phyloP scores from a whole-genome alignment of 179 eudicot genomes.

The Silene noctiflora region DNA sequence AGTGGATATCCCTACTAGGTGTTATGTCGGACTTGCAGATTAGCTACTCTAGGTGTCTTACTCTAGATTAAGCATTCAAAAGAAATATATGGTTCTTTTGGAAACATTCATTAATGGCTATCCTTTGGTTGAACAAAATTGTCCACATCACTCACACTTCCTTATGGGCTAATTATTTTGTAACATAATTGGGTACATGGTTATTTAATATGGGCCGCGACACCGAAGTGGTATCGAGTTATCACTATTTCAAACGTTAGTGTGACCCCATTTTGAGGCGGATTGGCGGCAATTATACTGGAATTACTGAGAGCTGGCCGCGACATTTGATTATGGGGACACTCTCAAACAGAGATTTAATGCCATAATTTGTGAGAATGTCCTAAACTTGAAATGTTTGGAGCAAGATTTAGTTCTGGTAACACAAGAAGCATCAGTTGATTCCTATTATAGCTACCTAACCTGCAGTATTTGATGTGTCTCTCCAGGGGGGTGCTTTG shows the following conservation, averaged over 20 bases:
- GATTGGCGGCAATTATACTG: background rate
- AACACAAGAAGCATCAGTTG: background rate
- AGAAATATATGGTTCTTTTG: background rate
- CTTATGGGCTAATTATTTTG: too few species aligned
- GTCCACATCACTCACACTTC: too few species aligned
- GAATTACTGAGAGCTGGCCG: background rate
- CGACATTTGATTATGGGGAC: background rate
- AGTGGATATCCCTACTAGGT: background rate
- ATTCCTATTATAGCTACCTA: background rate
- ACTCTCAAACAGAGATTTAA: background rate
- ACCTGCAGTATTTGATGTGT: constrained; percentile 16
- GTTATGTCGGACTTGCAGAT: background rate
- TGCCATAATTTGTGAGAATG: background rate
- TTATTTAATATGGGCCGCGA: background rate
- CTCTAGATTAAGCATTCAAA: background rate
- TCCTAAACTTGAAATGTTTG: background rate
- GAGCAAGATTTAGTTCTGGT: background rate
- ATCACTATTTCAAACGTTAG: background rate
- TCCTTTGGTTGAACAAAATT: too few species aligned
- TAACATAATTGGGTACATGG: background rate
- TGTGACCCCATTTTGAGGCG: background rate
- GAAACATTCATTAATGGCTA: background rate
- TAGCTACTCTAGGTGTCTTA: background rate
- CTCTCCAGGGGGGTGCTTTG: constrained; percentile 66
- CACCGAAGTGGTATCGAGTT: background rate